Conservation (phyloP, 768 basidiomycete genomes). For the Lactarius akahatsu region DNA sequence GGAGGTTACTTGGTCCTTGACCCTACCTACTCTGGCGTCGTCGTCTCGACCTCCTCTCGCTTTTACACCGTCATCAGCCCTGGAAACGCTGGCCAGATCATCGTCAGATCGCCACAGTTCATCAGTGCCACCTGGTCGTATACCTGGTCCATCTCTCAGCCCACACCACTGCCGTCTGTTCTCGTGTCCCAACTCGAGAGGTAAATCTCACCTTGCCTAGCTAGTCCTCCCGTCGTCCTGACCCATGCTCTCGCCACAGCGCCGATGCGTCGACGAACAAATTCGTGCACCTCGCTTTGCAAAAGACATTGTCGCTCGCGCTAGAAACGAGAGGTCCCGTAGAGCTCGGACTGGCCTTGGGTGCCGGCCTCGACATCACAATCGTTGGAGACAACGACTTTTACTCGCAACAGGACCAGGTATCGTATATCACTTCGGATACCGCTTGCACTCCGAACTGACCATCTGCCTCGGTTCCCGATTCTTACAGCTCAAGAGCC, state of each 20-base stretch:
- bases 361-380: constrained; percentile 65
- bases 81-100: constrained; percentile 46
- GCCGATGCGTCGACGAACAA: constrained; percentile 60
- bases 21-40: constrained; percentile 77
- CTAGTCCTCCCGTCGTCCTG: background rate
- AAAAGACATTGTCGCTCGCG: constrained; percentile 68
- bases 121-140: constrained; percentile 77
- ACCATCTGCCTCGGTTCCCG: constrained; percentile 4
- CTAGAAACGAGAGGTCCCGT: constrained; percentile 53
- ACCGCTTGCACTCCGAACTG: background rate
- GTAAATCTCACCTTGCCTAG: constrained; percentile 7
- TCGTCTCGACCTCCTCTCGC: constrained; percentile 88
- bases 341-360: constrained; percentile 45
- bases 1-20: constrained; percentile 98
- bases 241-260: constrained; percentile 17
- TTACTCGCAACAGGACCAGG: constrained; percentile 90
- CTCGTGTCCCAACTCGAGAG: constrained; percentile 34
- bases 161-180: constrained; percentile 24
- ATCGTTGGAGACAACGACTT: constrained; percentile 97
- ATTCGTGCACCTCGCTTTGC: constrained; percentile 89
- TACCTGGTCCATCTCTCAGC: constrained; percentile 44
- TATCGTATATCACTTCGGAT: constrained; percentile 36
- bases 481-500: constrained; percentile 54
- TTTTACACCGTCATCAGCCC: constrained; percentile 81
- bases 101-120: constrained; percentile 91